Conservation (phyloP, 805 yeast species). For the Tetrapisispora fleetii region DNA sequence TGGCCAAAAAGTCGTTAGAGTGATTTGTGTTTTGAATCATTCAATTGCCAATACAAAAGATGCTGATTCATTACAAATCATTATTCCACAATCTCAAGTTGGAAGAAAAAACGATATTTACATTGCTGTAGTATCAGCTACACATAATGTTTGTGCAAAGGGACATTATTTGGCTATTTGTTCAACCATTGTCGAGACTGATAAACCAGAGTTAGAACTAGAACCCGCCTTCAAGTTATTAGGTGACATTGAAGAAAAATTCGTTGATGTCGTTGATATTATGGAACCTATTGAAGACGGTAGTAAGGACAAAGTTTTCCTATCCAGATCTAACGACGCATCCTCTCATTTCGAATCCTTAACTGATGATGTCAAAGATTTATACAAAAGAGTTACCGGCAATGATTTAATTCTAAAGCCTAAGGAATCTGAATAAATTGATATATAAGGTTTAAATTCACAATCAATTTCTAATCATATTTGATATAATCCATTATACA, state of each 20-base stretch:
- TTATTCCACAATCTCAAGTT: constrained; percentile 93
- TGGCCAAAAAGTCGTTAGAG: constrained; percentile 31
- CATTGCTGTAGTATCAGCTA: constrained; percentile 78
- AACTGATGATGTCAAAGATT: constrained; percentile 93
- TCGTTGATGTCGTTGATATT: constrained; percentile 89
- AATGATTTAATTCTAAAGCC: constrained; percentile 81
- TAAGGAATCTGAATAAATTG: constrained; percentile 48
- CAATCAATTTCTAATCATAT: not conserved
- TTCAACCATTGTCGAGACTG: constrained; percentile 90
- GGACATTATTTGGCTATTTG: constrained; percentile 89
- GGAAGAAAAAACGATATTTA: constrained; percentile 90
- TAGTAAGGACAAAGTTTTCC: constrained; percentile 59
- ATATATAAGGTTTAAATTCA: not conserved
- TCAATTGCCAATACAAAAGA: constrained; percentile 76
- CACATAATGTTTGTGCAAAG: constrained; percentile 82
- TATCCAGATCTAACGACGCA: constrained; percentile 88
- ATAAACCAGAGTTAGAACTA: constrained; percentile 81
- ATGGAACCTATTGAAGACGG: constrained; percentile 87
- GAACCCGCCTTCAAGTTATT: constrained; percentile 89
- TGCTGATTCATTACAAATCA: constrained; percentile 84
- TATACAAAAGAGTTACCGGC: constrained; percentile 85
- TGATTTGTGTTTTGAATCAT: constrained; percentile 77
- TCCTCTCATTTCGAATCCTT: constrained; percentile 92
- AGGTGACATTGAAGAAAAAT: constrained; percentile 68
- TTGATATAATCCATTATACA: not conserved